These are phyloP conservation scores for Cordia subcordata DNA, from an alignment of 257 asterid species.

Conservation along the genomic window DNA sequence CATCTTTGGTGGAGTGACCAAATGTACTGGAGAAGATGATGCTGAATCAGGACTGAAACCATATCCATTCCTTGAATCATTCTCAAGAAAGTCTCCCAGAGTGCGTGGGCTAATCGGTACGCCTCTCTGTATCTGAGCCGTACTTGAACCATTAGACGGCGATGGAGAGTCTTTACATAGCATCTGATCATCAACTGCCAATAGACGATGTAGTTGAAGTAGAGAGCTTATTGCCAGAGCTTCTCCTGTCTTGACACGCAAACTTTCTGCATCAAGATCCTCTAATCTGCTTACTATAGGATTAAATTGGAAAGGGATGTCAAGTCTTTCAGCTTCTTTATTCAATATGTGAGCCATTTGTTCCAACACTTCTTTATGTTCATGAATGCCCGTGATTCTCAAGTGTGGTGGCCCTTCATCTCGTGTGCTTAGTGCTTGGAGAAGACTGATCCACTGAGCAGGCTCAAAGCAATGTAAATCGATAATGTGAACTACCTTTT, in stretches of 20 bases:
- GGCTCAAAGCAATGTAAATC: conserved; percentile 61
- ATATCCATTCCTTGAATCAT: conserved; percentile 28
- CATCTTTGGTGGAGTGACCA: conserved; percentile 29
- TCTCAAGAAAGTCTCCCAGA: conserved; percentile 48
- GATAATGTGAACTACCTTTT: conserved; percentile 59
- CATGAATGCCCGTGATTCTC: conserved; percentile 60
- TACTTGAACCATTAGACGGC: conserved; percentile 15
- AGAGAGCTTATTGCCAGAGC: conserved; percentile 61
- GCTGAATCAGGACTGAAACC: conserved; percentile 41
- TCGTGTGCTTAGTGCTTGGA: conserved; percentile 43
- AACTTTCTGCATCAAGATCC: conserved; percentile 46
- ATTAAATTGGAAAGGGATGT: conserved; percentile 61
- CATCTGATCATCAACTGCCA: conserved; percentile 48
- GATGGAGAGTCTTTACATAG: conserved; percentile 25
- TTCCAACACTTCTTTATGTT: conserved; percentile 47
- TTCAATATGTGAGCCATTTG: conserved; percentile 41
- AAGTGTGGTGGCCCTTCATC: conserved; percentile 68
- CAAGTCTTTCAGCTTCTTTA: conserved; percentile 65
- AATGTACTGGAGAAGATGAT: conserved; percentile 32
- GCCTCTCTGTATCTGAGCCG: conserved; percentile 22
- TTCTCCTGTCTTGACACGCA: conserved; percentile 68
- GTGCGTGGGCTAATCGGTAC: conserved; percentile 33
- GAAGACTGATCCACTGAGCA: conserved; percentile 57
- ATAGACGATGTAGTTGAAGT: conserved; percentile 49
- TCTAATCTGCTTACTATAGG: conserved; percentile 45